Base-by-base conservation (phyloP, 1,284 basidiomycete species). In the Volvariella volvacea region DNA sequence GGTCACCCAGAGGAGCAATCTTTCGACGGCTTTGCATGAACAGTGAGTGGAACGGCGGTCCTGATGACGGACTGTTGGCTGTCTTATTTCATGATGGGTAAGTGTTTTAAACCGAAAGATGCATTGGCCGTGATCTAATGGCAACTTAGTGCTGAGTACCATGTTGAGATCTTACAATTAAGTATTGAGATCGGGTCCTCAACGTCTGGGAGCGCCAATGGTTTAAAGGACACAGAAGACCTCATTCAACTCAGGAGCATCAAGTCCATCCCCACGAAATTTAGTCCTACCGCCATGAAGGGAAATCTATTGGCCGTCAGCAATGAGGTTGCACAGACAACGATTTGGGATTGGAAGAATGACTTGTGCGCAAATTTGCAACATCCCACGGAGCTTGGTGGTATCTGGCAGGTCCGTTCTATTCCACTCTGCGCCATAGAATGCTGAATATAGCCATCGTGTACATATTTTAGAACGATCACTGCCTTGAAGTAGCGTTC, bases 1-100 rank as follows among this genome's bases (percentile, higher is more conserved):
- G 80, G 80, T 69, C 64, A 22, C 75, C 71, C 0, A 67, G 67
- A 46, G 72, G 73, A 12, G 71, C 68, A 0, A 55, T 80, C 9
- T 74, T 80, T 50, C 68, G 63, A 30, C 70, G 69, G 1, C 62
- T 79, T 41, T 63, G 63, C 2, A 58, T 80, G 22, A 81, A 83
- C 50, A 55, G 55, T 2, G 69, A 28, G 12, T 28, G 25, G 25
- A 12, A 73, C 44, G 52, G 61, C 9, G 48, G 52, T 2, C 73
- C 71, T 1, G 64, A 70, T 8, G 77, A 63, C 6, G 25, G 25
- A 1, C 64, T 62, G 0, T 50, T 81, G 2, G 80, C 76, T 4
- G 52, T 80, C 39, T 71, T 75, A 2, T 54, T 59, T 22, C 55
- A 65, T 40, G 55, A 65, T 46, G 65, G 64, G 74, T 76, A 47